phyloP scores from a whole-genome alignment of 257 asterid genomes.

The Coffea eugenioides region DNA sequence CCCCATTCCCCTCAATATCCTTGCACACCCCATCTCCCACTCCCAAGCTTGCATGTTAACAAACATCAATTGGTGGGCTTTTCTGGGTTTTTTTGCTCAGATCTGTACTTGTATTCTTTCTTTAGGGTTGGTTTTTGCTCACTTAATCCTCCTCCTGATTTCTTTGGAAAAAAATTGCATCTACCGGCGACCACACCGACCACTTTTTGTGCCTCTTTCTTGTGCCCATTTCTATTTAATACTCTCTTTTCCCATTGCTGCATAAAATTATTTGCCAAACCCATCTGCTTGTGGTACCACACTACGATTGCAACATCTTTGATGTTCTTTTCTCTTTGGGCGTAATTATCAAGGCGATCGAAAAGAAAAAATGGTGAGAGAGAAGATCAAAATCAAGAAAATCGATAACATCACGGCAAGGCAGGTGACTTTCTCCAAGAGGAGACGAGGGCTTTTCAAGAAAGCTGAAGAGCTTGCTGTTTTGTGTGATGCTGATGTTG shows the following conservation, averaged over 20 bases:
- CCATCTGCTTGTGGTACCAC: not conserved
- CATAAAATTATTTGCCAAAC: not conserved
- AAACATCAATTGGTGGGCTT: conserved; percentile 14
- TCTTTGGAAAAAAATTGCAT: not conserved
- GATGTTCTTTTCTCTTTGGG: too few relatives aligned
- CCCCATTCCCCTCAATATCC: too few relatives aligned
- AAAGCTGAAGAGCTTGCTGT: conserved; percentile 42
- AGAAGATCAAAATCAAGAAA: conserved; percentile 43
- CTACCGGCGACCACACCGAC: not conserved
- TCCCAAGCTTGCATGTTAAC: conserved; percentile 20
- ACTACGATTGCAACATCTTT: not conserved
- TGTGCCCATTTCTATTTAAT: not conserved
- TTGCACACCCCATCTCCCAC: not conserved
- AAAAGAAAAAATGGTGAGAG: conserved; percentile 31
- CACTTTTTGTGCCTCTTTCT: not conserved
- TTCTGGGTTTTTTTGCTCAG: conserved; percentile 20
- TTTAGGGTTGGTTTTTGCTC: conserved; percentile 20
- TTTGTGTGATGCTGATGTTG: conserved; percentile 43
- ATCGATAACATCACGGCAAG: conserved; percentile 39
- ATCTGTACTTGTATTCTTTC: conserved; percentile 19
- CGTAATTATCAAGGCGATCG: not conserved
- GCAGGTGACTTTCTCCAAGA: conserved; percentile 47
- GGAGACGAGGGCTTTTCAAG: conserved; percentile 42
- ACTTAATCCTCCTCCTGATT: not conserved
- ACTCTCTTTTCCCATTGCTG: not conserved